phyloP scores from a whole-genome alignment of 108 stramenopile species.

The Aurantiochytrium sp. region DNA sequence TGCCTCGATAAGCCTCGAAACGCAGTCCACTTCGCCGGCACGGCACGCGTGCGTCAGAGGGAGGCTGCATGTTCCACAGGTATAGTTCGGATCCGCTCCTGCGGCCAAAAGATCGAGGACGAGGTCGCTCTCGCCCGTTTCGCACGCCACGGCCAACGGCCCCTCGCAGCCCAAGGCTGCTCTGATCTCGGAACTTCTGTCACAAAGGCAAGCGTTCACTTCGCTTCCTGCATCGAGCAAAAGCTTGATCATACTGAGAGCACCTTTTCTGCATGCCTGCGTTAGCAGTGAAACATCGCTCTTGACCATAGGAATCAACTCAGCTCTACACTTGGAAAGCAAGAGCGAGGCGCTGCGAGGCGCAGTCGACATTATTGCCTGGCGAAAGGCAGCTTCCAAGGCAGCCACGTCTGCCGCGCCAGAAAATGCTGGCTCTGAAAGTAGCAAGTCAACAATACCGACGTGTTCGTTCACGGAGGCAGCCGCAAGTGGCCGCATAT shows the following conservation, averaged over 20 bases:
- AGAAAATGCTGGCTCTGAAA: background rate
- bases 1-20: background rate
- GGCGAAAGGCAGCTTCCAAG: background rate
- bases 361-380: background rate
- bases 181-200: background rate
- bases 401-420: background rate
- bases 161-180: background rate
- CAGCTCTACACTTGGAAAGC: background rate
- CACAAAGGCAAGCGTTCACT: background rate
- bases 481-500: background rate
- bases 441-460: background rate
- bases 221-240: background rate
- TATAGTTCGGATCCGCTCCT: background rate
- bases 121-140: background rate
- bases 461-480: background rate
- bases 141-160: background rate
- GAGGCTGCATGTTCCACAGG: background rate
- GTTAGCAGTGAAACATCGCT: background rate
- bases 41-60: background rate
- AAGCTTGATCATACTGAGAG: background rate
- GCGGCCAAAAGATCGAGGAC: background rate
- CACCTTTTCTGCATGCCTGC: background rate
- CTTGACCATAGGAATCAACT: background rate
- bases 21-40: background rate
- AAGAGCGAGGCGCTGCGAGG: background rate